Evolutionary conservation across 208 protist genomes (phyloP).

Genomic region (Crithidia bombi): DNA sequence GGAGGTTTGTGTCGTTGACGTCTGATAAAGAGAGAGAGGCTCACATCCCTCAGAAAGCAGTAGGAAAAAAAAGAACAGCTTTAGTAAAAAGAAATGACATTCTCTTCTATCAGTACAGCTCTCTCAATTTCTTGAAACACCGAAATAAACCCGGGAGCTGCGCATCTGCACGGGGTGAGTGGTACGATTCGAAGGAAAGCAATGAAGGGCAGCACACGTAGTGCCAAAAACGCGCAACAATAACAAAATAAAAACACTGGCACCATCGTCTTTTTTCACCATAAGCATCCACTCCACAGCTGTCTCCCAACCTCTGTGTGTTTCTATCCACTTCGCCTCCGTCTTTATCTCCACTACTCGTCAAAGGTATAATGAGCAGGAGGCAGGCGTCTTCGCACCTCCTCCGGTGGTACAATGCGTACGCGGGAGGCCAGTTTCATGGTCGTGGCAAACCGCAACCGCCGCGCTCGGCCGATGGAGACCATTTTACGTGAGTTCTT

Average conservation of each 20-base stretch:
- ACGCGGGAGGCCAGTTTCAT: conserved; percentile 79
- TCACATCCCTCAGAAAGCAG: not conserved
- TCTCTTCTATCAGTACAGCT: not conserved
- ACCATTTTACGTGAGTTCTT: conserved; percentile 82
- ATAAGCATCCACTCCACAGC: not conserved
- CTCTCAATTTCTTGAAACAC: too few species aligned
- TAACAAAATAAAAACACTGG: not conserved
- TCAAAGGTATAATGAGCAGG: conserved; percentile 37
- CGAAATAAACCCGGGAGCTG: too few species aligned
- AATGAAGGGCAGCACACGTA: too few species aligned
- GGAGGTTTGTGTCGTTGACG: too few species aligned
- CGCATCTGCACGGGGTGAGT: too few species aligned
- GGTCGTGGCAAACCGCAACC: conserved; percentile 83
- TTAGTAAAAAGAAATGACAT: not conserved
- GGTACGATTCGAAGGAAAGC: not conserved
- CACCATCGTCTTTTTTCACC: not conserved
- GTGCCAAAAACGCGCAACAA: not conserved
- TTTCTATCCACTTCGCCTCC: not conserved
- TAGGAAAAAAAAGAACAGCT: not conserved
- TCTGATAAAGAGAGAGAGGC: too few species aligned
- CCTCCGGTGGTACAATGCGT: conserved; percentile 75
- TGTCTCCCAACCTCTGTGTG: not conserved
- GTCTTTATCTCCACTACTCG: not conserved
- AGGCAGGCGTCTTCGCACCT: conserved; percentile 36
- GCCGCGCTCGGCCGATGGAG: conserved; percentile 64